Base-by-base conservation (phyloP, 345 rosid species). In the Sapria himalayana region DNA sequence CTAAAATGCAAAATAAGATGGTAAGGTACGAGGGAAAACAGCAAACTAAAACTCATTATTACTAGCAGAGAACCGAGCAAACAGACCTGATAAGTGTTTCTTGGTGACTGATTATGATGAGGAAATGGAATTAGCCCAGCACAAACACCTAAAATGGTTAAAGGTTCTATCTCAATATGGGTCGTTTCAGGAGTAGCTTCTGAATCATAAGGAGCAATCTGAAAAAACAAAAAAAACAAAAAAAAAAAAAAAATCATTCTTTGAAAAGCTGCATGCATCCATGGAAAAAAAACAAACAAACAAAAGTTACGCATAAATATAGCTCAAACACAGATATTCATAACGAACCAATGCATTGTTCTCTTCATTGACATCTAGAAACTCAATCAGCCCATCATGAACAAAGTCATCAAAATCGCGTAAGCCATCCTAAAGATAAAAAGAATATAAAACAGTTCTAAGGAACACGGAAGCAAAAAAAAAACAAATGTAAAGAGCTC, bases 91-190 rank as follows among this genome's bases (percentile, higher is more conserved):
- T 81, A 86, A 14, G 94, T 86, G 54, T 86, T 86, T 65, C 97
- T 70, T 42, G 97, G 97, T 49, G 94, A 86, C 63, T 86, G 97
- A 57, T 86, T 86, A 64, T 86, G 97, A 71, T 86, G 94, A 61
- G 94, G 94, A 55, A 50, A 86, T 19, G 97, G 97, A 53, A 86
- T 86, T 43, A 86, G 62, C 55, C 97, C 94, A 56, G 94, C 97
- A 69, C 55, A 43, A 64, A 86, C 89, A 61, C 97, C 97, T 65
- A 86, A 72, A 52, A 86, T 78, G 31, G 93, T 86, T 67, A 81
- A 82, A 46, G 97, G 94, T 46, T 86, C 94, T 57, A 86, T 81
- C 73, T 86, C 93, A 37, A 86, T 81, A 61, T 86, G 97, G 33
- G 97, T 86, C 23, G 74, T 70, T 36, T 72, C 78, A 47, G 64